Evolutionary conservation across 108 stramenopile genomes (phyloP).

Genomic region (Cylindrotheca closterium): DNA sequence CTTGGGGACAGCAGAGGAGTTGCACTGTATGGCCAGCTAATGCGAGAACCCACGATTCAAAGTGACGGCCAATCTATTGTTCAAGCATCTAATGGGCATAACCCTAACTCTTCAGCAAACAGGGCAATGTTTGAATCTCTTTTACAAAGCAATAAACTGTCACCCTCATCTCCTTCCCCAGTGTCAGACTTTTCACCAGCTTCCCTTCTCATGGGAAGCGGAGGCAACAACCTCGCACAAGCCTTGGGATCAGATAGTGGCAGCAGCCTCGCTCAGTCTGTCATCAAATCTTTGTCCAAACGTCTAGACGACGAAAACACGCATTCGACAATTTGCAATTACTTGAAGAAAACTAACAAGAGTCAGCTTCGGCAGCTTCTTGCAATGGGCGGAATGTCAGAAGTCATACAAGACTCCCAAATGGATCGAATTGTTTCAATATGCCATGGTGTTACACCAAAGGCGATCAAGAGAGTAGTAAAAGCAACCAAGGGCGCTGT

Average conservation of each 20-base stretch:
- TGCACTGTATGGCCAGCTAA: constrained; percentile 70
- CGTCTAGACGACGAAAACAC: constrained; percentile 67
- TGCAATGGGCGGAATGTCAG: constrained; percentile 55
- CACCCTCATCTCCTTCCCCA: background rate
- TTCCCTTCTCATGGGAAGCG: constrained; percentile 33
- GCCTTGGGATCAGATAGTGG: constrained; percentile 25
- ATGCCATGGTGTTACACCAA: constrained; percentile 63
- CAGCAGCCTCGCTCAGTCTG: constrained; percentile 57
- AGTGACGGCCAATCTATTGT: constrained; percentile 1
- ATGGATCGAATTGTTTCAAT: constrained; percentile 48
- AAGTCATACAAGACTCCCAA: constrained; percentile 13
- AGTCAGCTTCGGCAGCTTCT: constrained; percentile 57
- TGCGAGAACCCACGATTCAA: constrained; percentile 39
- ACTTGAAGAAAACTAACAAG: constrained; percentile 49
- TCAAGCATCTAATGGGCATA: background rate
- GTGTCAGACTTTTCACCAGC: constrained; percentile 25
- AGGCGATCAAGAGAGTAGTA: constrained; percentile 47
- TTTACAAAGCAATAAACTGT: constrained; percentile 20
- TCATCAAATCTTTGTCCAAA: constrained; percentile 57
- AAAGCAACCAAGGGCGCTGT: constrained; percentile 41
- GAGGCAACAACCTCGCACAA: background rate
- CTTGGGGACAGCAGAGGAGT: constrained; percentile 85
- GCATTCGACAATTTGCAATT: constrained; percentile 60
- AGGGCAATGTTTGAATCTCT: constrained; percentile 34
- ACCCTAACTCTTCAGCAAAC: constrained; percentile 9